Conservation (phyloP, 2,329 filamentous ascomycete genomes). For the Ophiosphaerella korrae region DNA sequence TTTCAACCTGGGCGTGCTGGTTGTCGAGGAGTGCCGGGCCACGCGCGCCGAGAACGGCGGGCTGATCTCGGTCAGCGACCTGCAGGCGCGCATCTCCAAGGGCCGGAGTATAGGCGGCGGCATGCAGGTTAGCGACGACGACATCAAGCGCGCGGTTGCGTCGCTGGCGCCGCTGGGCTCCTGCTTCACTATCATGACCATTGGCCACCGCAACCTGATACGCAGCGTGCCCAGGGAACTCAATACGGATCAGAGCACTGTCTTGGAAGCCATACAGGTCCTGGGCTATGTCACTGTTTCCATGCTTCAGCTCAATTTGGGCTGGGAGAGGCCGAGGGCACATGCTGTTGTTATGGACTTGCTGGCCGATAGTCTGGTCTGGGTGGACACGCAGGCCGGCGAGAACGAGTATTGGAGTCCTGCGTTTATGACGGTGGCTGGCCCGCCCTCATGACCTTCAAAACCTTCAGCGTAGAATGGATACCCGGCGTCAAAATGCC, state of each 20-base stretch:
- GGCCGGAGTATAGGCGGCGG: constrained; percentile 70
- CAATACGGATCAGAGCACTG: constrained; percentile 90
- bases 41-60: constrained; percentile 92
- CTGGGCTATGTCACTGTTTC: constrained; percentile 88
- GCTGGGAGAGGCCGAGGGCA: constrained; percentile 84
- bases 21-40: constrained; percentile 88
- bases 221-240: constrained; percentile 93
- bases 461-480: no score
- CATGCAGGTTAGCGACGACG: constrained; percentile 85
- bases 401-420: constrained; percentile 97
- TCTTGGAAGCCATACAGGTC: constrained; percentile 88
- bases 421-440: constrained; percentile 63
- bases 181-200: constrained; percentile 81
- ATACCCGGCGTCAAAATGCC: no score
- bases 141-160: constrained; percentile 86
- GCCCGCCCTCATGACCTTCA: neutral
- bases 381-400: constrained; percentile 83
- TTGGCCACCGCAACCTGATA: constrained; percentile 86
- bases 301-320: constrained; percentile 85
- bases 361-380: constrained; percentile 85
- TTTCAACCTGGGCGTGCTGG: constrained; percentile 93
- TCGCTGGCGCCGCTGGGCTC: constrained; percentile 86
- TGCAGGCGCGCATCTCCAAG: constrained; percentile 74
- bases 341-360: constrained; percentile 90
- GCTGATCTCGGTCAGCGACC: constrained; percentile 81